Base-by-base conservation (phyloP, 495 filamentous ascomycete species). In the Aspergillus kassunensis region DNA sequence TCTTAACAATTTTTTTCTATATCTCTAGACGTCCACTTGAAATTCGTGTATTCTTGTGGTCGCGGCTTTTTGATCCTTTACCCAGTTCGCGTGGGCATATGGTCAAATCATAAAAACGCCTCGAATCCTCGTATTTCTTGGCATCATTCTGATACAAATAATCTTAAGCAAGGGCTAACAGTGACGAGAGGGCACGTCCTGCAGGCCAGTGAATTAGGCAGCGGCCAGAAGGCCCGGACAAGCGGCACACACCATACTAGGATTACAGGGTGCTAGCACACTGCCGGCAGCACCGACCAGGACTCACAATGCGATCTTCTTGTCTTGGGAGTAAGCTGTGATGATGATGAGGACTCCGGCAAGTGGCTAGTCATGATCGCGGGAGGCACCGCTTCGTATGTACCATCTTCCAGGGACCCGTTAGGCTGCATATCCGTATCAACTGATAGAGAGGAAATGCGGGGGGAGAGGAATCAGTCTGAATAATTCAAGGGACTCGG, bases 161-260 rank as follows among this genome's bases (percentile, higher is more conserved):
- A 51, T 51, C 35, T 51, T 36, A 31, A 23, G 20, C 49, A 42
- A n/a, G 41, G 49, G 31, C 33, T 37, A 45, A 20, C 21, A 40
- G 36, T 37, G 33, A 49, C 21, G 21, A 16, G 33, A 49, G 16
- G 27, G 37, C 19, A 21, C 7, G 19, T 9, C 16, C 37, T 40
- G 18, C 37, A 40, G 37, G 37, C 20, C 37, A 40, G 27, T 46
- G 12, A 21, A 19, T 9, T 40, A 44, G 49, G 39, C 31, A 27
- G 40, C 40, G 49, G 49, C 37, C 49, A 44, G 33, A 39, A 52
- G 49, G 49, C 20, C 49, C 49, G 30, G 41, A 15, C 41, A 52
- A 52, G 49, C 49, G 49, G 49, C 44, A 35, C 8, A 12, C 16
- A 33, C 10, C 27, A 13, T 12, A 21, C 29, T 13, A 21, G 16